phyloP scores from a whole-genome alignment of 495 filamentous ascomycete genomes.

The Ascobolus immersus region DNA sequence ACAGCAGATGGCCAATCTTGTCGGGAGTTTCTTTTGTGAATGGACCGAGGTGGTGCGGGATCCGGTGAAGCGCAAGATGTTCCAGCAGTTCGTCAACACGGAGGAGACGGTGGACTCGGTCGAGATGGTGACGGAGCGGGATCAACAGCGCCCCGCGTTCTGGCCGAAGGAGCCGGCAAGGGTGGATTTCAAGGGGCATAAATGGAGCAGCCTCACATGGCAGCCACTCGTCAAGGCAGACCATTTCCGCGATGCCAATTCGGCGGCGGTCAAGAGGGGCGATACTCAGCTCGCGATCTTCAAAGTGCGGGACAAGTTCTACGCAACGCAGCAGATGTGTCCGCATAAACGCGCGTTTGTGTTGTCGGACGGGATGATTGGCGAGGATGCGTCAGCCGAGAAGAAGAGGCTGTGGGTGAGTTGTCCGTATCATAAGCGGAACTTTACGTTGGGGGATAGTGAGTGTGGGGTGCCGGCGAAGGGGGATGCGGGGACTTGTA shows the following conservation, averaged over 20 bases:
- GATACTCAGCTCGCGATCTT: slow-evolving; percentile 86
- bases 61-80: slow-evolving; percentile 41
- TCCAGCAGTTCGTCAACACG: slow-evolving; percentile 78
- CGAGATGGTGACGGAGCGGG: slow-evolving; percentile 49
- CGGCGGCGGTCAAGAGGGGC: slow-evolving; percentile 54
- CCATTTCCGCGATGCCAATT: slow-evolving; percentile 42
- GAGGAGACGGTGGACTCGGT: slow-evolving; percentile 39
- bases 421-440: slow-evolving; percentile 82
- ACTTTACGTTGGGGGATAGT: slow-evolving; percentile 47
- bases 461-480: neutral
- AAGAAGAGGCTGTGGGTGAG: slow-evolving; percentile 35
- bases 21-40: slow-evolving; percentile 80
- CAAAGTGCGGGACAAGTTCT: slow-evolving; percentile 59
- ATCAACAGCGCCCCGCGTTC: slow-evolving; percentile 51
- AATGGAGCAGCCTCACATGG: slow-evolving; percentile 55
- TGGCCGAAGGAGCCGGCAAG: slow-evolving; percentile 49
- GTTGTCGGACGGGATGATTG: slow-evolving; percentile 64
- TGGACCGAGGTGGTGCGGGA: slow-evolving; percentile 68
- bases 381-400: slow-evolving; percentile 31
- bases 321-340: slow-evolving; percentile 95
- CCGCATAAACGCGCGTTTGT: slow-evolving; percentile 87
- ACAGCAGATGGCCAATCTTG: slow-evolving; percentile 67
- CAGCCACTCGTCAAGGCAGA: slow-evolving; percentile 55
- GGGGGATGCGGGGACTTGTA: slow-evolving; percentile 41
- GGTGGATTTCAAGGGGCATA: slow-evolving; percentile 47